Evolutionary conservation across 2,329 filamentous ascomycete species (phyloP).

Genomic region (Periconia digitata): DNA sequence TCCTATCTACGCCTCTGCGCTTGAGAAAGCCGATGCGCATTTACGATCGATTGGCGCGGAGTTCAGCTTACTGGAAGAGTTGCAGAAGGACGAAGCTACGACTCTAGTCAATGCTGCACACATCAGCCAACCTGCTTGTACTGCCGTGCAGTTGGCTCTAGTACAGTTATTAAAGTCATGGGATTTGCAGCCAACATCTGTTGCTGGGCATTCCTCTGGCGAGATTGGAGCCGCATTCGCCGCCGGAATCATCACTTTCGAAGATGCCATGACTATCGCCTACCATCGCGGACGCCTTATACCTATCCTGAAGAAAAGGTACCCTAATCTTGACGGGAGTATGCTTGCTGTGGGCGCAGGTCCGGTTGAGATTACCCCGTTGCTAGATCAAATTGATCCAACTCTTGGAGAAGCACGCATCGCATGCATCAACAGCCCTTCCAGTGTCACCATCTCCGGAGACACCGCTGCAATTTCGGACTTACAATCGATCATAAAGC

Average conservation of each 20-base stretch:
- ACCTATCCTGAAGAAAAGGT: slow-evolving; percentile 19
- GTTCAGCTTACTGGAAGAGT: slow-evolving; percentile 16
- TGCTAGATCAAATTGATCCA: slow-evolving; percentile 12
- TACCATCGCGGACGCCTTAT: slow-evolving; percentile 28
- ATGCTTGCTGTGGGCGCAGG: slow-evolving; percentile 28
- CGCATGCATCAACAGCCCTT: slow-evolving; percentile 44
- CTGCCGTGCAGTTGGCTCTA: slow-evolving; percentile 32
- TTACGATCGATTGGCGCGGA: slow-evolving; percentile 11
- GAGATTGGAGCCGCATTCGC: slow-evolving; percentile 36
- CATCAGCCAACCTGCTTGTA: slow-evolving; percentile 30
- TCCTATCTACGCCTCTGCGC: slow-evolving; percentile 11
- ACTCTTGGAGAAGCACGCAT: slow-evolving; percentile 12
- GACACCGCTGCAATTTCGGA: slow-evolving; percentile 44
- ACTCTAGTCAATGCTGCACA: slow-evolving; percentile 21
- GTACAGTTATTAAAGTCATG: slow-evolving; percentile 27
- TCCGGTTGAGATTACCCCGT: slow-evolving; percentile 13
- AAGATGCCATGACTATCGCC: slow-evolving; percentile 25
- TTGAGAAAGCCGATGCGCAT: slow-evolving; percentile 12
- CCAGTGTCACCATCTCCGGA: slow-evolving; percentile 50
- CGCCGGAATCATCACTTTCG: slow-evolving; percentile 20
- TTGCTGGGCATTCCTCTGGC: slow-evolving; percentile 33
- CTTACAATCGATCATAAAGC: slow-evolving; percentile 37
- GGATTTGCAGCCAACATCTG: slow-evolving; percentile 23
- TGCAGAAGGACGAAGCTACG: slow-evolving; percentile 20
- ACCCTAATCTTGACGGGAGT: slow-evolving; percentile 16